These are phyloP conservation scores for Biscutella laevigata DNA, from an alignment of 441 rosid genomes.

Conservation along the genomic window DNA sequence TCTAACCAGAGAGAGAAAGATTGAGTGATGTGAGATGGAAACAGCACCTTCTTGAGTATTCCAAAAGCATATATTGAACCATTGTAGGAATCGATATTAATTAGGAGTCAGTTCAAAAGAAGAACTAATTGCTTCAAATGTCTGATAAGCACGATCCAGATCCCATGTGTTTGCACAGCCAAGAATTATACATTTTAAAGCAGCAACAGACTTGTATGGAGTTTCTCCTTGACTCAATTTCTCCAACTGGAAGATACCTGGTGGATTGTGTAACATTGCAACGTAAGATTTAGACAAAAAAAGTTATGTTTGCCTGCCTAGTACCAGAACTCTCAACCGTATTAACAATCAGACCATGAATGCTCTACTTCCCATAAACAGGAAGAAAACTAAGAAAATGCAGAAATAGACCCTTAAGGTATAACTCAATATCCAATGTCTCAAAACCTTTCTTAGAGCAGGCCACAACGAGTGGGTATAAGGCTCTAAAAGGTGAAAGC, in stretches of 20 bases:
- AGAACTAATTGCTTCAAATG: constrained; percentile 74
- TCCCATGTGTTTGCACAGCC: constrained; percentile 98
- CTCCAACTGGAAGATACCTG: constrained; percentile 90
- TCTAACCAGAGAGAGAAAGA: neutral
- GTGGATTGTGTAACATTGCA: constrained; percentile 11
- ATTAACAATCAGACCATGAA: neutral
- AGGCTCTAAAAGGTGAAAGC: constrained; percentile 79
- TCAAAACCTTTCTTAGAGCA: constrained; percentile 85
- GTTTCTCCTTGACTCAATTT: constrained; percentile 57
- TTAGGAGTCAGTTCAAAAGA: constrained; percentile 73
- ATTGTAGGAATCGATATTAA: constrained; percentile 78
- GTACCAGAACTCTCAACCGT: neutral
- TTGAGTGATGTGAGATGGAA: constrained; percentile 5
- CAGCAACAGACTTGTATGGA: constrained; percentile 88
- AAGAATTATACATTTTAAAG: constrained; percentile 76
- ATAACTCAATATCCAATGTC: constrained; percentile 81
- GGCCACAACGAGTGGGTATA: constrained; percentile 69
- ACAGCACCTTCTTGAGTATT: constrained; percentile 69
- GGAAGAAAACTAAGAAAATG: neutral
- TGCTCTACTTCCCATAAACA: neutral
- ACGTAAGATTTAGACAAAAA: too few species aligned
- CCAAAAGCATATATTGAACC: constrained; percentile 78
- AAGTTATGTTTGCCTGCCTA: neutral
- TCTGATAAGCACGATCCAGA: constrained; percentile 89
- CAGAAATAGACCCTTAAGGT: constrained; percentile 5